phyloP scores from a whole-genome alignment of 495 filamentous ascomycete species.

The Geopyxis carbonaria region DNA sequence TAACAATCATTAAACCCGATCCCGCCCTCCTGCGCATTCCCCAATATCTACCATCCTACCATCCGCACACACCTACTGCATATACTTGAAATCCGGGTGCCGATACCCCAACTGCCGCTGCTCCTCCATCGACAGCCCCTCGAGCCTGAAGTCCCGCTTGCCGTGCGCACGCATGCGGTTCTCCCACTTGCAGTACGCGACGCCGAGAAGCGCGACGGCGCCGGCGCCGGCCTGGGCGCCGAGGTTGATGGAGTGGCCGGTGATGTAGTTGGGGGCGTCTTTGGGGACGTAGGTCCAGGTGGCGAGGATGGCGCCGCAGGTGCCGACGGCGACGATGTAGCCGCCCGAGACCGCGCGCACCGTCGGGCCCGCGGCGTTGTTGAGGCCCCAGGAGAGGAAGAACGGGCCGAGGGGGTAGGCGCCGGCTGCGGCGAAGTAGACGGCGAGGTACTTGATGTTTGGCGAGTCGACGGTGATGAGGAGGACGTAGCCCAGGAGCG shows the following conservation, averaged over 20 bases:
- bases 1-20: too few relatives aligned
- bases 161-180: constrained; percentile 35
- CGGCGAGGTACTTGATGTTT: constrained; percentile 50
- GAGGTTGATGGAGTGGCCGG: constrained; percentile 44
- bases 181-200: constrained; percentile 31
- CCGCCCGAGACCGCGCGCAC: constrained; percentile 37
- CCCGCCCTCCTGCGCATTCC: too few relatives aligned
- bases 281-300: constrained; percentile 39
- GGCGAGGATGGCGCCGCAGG: constrained; percentile 39
- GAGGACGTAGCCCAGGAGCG: constrained; percentile 50
- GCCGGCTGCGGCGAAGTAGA: constrained; percentile 54
- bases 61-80: constrained; percentile 18
- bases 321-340: constrained; percentile 39
- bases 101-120: constrained; percentile 33
- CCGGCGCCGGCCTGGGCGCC: constrained; percentile 30
- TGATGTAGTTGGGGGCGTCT: constrained; percentile 35
- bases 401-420: constrained; percentile 51
- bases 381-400: constrained; percentile 40
- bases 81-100: constrained; percentile 39
- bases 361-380: constrained; percentile 40
- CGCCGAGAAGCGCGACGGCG: constrained; percentile 31
- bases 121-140: constrained; percentile 34
- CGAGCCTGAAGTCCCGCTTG: constrained; percentile 34
- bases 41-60: too few relatives aligned
- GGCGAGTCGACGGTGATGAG: constrained; percentile 37